A percentile compares a stretch with the other conserved stretches of the same genome.
Evolutionary conservation across 352 stramenopile species (phyloP).

Genomic region (Phytophthora vignae): DNA sequence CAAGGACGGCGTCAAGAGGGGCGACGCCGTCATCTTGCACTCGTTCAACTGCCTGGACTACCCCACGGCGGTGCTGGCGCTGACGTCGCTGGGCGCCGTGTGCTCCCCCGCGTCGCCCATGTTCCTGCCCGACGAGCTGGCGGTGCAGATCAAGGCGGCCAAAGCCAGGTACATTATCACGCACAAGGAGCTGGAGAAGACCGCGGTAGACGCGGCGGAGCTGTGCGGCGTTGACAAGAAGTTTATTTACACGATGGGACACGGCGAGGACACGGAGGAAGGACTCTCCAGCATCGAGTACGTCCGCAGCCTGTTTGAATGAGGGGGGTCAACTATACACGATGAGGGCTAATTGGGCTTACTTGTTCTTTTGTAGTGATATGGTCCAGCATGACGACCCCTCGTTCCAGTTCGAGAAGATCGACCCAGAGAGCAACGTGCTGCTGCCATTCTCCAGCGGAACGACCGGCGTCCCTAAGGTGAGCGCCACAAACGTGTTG

Average conservation of each 20-base stretch:
- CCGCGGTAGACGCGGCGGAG: constrained; percentile 53
- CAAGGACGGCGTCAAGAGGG: constrained; percentile 56
- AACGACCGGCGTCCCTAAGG: not conserved
- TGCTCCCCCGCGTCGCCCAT: constrained; percentile 70
- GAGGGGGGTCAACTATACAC: too few relatives aligned
- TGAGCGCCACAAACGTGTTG: not conserved
- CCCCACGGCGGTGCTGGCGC: constrained; percentile 25
- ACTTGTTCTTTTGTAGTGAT: too few relatives aligned
- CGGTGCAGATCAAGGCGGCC: constrained; percentile 48
- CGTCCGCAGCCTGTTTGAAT: constrained; percentile 16
- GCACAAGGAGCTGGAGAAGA: constrained; percentile 55
- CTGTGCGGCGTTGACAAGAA: constrained; percentile 39
- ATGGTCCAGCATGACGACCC: constrained; percentile 45
- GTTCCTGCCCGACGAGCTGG: constrained; percentile 59
- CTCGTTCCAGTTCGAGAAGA: constrained; percentile 9
- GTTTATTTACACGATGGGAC: constrained; percentile 62
- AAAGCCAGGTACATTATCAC: constrained; percentile 69
- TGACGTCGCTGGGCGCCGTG: constrained; percentile 58
- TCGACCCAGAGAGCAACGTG: not conserved
- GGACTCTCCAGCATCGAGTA: constrained; percentile 62
- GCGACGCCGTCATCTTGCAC: constrained; percentile 41
- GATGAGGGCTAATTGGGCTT: not conserved
- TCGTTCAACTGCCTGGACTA: not conserved
- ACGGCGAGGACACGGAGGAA: constrained; percentile 19
- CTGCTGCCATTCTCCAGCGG: not conserved